These are phyloP conservation scores for Phialocephala subalpina DNA, from an alignment of 2,329 filamentous ascomycete genomes.

Conservation along the genomic window DNA sequence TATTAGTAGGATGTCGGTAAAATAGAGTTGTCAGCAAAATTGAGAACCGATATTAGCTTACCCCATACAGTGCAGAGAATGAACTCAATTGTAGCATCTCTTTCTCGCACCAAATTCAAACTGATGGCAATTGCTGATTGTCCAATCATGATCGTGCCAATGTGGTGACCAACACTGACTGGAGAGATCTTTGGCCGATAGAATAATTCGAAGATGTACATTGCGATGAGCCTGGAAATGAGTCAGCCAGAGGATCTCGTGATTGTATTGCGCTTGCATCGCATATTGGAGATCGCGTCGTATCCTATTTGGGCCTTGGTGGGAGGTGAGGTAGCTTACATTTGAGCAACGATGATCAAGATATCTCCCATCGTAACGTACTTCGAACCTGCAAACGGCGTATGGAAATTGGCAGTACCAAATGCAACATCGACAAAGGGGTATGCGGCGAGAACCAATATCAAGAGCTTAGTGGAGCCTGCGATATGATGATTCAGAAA, in stretches of 20 bases:
- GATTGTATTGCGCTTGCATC: not conserved
- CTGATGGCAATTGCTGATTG: slow-evolving; percentile 51
- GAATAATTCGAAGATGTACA: slow-evolving; percentile 55
- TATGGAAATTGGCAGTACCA: slow-evolving; percentile 43
- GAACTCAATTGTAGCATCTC: slow-evolving; percentile 42
- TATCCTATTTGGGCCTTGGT: not conserved
- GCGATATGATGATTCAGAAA: slow-evolving; percentile 57
- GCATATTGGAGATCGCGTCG: no score
- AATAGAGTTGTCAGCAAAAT: not conserved
- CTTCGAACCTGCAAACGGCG: slow-evolving; percentile 42
- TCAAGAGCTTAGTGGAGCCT: slow-evolving; percentile 49
- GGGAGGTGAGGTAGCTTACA: slow-evolving; percentile 29
- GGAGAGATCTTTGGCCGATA: slow-evolving; percentile 51
- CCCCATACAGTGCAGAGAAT: slow-evolving; percentile 42
- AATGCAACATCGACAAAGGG: slow-evolving; percentile 51
- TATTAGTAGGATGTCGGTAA: slow-evolving; percentile 22
- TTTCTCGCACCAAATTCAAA: slow-evolving; percentile 37
- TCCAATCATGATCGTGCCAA: slow-evolving; percentile 46
- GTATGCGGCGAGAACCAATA: slow-evolving; percentile 50
- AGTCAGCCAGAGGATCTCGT: slow-evolving; percentile 3
- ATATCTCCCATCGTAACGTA: slow-evolving; percentile 51
- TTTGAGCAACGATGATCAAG: slow-evolving; percentile 48
- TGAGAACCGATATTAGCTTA: slow-evolving; percentile 22
- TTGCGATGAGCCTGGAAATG: slow-evolving; percentile 46
- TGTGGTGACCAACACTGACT: slow-evolving; percentile 51